phyloP scores from a whole-genome alignment of 2,329 filamentous ascomycete genomes.

The Botrytis fabae region DNA sequence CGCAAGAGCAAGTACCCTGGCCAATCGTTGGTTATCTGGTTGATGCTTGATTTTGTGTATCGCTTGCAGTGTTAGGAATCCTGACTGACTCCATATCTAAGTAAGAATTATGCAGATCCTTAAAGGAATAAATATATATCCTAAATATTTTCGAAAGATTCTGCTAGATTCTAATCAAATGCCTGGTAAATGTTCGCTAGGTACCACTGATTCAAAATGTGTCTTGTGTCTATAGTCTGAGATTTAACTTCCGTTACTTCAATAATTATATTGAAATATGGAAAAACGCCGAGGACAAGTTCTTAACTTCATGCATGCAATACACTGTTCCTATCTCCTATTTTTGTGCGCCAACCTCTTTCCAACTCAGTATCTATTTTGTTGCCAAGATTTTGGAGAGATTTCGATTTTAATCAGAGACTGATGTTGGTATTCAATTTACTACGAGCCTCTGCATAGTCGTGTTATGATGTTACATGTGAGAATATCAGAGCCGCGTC shows the following conservation, averaged over 20 bases:
- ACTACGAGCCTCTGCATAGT: too few species aligned
- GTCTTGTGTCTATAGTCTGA: background rate
- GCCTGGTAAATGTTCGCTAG: background rate
- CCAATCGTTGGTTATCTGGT: background rate
- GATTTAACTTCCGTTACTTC: background rate
- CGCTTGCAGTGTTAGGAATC: background rate
- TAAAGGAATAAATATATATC: accelerated
- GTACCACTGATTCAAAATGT: accelerated
- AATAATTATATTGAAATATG: background rate
- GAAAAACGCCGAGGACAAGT: background rate
- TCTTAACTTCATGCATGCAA: background rate
- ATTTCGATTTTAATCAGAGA: background rate
- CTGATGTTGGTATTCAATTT: too few species aligned
- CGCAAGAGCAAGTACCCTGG: background rate
- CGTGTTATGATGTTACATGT: too few species aligned
- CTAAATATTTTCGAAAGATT: background rate
- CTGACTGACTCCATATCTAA: background rate
- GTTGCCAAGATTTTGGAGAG: accelerated
- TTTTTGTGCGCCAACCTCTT: accelerated
- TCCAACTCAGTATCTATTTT: background rate
- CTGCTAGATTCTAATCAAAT: too few species aligned
- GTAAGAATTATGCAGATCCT: accelerated
- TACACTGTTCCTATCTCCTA: background rate
- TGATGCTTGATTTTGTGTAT: background rate
- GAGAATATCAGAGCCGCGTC: too few species aligned